phyloP scores from a whole-genome alignment of 129 eudicot species.

The Tagetes patula region DNA sequence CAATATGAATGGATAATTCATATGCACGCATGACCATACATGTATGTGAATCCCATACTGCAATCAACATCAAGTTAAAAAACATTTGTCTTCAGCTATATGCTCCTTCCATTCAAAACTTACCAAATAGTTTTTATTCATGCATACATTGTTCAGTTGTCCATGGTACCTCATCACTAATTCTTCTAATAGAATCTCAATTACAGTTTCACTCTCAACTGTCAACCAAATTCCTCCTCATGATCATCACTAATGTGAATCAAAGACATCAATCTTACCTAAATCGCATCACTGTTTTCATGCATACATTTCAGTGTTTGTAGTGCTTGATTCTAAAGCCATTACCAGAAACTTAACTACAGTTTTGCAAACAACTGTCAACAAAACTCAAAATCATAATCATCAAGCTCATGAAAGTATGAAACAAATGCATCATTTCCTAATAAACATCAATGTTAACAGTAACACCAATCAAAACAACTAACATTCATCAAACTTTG shows the following conservation, averaged over 20 bases:
- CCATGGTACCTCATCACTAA: not conserved
- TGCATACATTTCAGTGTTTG: not conserved
- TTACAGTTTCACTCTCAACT: constrained; percentile 18
- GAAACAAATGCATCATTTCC: constrained; percentile 16
- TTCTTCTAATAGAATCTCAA: constrained; percentile 15
- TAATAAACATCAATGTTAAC: not conserved
- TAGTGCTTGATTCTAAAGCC: constrained; percentile 16
- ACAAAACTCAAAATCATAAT: constrained; percentile 5
- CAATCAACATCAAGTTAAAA: not conserved
- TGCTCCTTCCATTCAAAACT: not conserved
- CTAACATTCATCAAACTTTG: not conserved
- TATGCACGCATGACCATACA: constrained; percentile 5
- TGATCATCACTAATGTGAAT: constrained; percentile 3
- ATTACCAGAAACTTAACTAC: constrained; percentile 1
- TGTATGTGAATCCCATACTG: constrained; percentile 13
- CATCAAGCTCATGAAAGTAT: constrained; percentile 7
- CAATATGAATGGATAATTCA: not conserved
- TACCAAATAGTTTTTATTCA: not conserved
- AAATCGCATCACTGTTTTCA: not conserved
- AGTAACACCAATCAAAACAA: constrained; percentile 11
- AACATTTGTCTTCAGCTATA: constrained; percentile 5
- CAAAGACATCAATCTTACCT: constrained; percentile 8
- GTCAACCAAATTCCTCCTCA: constrained; percentile 4
- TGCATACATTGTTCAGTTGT: constrained; percentile 8
- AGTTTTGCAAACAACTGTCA: not conserved